A percentile compares a stretch with the other conserved stretches of the same genome.
Evolutionary conservation across 306 rosid species (phyloP).

Genomic region (Quercus alba): DNA sequence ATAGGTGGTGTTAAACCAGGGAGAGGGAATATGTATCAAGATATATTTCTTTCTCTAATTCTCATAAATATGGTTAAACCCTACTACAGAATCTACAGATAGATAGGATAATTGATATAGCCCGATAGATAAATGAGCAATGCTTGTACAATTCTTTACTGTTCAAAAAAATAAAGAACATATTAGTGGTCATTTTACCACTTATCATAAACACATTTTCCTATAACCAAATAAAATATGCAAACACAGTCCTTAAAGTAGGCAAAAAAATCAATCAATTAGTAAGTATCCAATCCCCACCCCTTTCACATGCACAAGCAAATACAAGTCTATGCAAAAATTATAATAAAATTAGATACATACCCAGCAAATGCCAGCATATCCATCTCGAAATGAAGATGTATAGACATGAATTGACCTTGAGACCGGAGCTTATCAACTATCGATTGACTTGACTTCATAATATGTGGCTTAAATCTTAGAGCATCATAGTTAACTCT

Average conservation of each 20-base stretch:
- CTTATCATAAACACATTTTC: background rate
- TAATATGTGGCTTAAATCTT: conserved; percentile 84
- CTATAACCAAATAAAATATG: background rate
- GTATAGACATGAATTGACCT: conserved; percentile 47
- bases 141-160: background rate
- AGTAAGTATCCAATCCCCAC: background rate
- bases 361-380: no score
- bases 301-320: conserved; percentile 1
- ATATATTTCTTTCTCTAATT: background rate
- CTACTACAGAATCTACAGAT: background rate
- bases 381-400: no score
- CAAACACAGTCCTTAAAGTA: background rate
- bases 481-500: conserved; percentile 95
- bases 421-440: conserved; percentile 85
- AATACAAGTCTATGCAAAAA: background rate
- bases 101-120: background rate
- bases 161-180: background rate
- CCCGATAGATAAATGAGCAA: background rate
- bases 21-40: no score
- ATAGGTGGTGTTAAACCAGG: no score
- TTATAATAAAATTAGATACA: no score
- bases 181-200: background rate
- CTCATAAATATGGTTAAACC: background rate
- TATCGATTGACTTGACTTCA: conserved; percentile 83
- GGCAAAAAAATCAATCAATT: background rate